Evolutionary conservation across 164 flowering plant species (phyloP).

Genomic region (Nymphaea thermarum): DNA sequence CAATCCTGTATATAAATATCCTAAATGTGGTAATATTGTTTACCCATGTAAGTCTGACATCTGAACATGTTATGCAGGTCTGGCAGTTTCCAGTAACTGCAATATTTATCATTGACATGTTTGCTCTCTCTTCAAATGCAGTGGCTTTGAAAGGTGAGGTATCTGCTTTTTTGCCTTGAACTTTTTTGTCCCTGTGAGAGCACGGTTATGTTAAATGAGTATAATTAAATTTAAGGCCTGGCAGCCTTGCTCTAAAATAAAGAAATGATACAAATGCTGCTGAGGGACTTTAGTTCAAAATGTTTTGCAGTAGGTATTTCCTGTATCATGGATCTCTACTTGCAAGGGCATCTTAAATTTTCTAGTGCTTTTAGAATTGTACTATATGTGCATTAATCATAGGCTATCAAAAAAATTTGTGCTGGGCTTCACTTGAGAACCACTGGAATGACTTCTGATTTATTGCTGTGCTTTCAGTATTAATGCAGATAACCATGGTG

Average conservation of each 20-base stretch:
- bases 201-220: too few species aligned
- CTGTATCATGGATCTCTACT: neutral
- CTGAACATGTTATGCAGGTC: constrained; percentile 28
- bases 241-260: too few species aligned
- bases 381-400: neutral
- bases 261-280: too few species aligned
- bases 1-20: neutral
- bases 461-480: constrained; percentile 2
- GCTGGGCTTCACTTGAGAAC: too few species aligned
- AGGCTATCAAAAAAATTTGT: neutral
- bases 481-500: constrained; percentile 25
- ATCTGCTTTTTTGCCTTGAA: neutral
- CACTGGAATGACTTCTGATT: neutral
- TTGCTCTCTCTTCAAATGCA: constrained; percentile 65
- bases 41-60: neutral
- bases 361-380: neutral
- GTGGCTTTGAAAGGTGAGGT: constrained; percentile 63
- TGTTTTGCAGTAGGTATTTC: neutral
- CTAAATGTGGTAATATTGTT: neutral
- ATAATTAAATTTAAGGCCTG: too few species aligned
- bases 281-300: neutral
- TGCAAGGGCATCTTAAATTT: neutral
- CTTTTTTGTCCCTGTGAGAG: neutral
- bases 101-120: constrained; percentile 47
- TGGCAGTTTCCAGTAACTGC: constrained; percentile 83